Evolutionary conservation across 116 monocot species (phyloP).

Genomic region (Posidonia oceanica): DNA sequence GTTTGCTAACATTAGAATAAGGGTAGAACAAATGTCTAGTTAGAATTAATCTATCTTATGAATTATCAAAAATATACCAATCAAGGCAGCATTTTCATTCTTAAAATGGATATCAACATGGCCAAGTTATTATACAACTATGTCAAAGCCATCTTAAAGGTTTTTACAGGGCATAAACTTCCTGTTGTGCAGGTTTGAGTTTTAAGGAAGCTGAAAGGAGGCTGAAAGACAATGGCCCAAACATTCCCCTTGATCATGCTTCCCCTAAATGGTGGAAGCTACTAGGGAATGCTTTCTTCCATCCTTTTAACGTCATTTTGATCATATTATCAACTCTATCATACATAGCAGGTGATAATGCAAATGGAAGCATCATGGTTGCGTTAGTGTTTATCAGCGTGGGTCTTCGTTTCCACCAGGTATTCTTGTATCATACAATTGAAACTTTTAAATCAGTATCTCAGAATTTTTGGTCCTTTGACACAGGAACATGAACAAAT

Average conservation of each 20-base stretch:
- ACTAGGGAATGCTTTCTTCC: slow-evolving; percentile 26
- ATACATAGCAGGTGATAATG: slow-evolving; percentile 16
- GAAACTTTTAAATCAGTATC: too few relatives aligned
- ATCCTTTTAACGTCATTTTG: slow-evolving; percentile 39
- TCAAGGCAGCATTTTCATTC: too few relatives aligned
- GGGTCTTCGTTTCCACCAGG: slow-evolving; percentile 28
- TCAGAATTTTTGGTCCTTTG: too few relatives aligned
- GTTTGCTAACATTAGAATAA: too few relatives aligned
- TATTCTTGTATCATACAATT: neutral
- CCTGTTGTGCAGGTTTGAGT: slow-evolving; percentile 24
- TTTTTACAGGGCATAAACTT: too few relatives aligned
- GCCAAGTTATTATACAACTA: too few relatives aligned
- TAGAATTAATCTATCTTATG: too few relatives aligned
- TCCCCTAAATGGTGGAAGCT: slow-evolving; percentile 30
- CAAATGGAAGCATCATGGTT: slow-evolving; percentile 39
- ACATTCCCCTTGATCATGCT: slow-evolving; percentile 17
- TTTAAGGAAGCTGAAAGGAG: slow-evolving; percentile 47
- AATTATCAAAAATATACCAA: too few relatives aligned
- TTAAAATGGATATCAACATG: too few relatives aligned
- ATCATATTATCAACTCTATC: slow-evolving; percentile 24
- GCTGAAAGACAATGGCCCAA: slow-evolving; percentile 28
- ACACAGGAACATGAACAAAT: too few relatives aligned
- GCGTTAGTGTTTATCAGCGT: slow-evolving; percentile 25
- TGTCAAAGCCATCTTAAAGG: too few relatives aligned
- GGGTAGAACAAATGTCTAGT: too few relatives aligned